Percentiles rank a stretch among this genome's conserved stretches.
Conservation (phyloP, 176 grass and related monocot species). For the Sorghum bicolor region DNA sequence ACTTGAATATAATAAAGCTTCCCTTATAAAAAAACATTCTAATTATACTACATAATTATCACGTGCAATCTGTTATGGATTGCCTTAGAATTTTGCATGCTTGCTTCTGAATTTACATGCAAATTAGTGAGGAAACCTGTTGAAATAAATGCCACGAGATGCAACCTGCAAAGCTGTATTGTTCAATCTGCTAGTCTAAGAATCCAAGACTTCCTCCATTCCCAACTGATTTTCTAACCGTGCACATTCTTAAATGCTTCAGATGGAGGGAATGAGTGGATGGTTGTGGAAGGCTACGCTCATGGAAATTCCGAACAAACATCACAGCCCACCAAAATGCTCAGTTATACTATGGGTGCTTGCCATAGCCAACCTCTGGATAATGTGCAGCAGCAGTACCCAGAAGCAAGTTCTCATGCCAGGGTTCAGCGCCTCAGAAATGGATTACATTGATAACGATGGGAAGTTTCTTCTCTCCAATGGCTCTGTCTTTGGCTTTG, state of each 20-base stretch:
- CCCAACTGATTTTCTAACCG: conserved; percentile 2
- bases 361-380: conserved; percentile 23
- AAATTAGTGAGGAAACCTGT: not conserved
- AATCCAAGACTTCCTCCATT: not conserved
- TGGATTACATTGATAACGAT: conserved; percentile 76
- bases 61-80: not conserved
- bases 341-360: conserved; percentile 28
- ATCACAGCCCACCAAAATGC: not conserved
- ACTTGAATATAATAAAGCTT: too few relatives aligned
- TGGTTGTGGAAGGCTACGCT: conserved; percentile 25
- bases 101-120: not conserved
- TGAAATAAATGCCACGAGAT: not conserved
- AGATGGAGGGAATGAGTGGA: conserved; percentile 13
- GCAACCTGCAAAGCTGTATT: not conserved
- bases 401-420: conserved; percentile 47
- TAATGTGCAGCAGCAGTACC: conserved; percentile 45
- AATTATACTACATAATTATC: not conserved
- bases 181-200: not conserved
- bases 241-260: not conserved
- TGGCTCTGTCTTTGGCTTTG: conserved; percentile 64
- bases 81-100: conserved; percentile 1
- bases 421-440: conserved; percentile 59
- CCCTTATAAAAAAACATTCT: too few relatives aligned
- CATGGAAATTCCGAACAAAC: conserved; percentile 20
- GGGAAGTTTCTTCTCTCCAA: conserved; percentile 81